Conservation (phyloP, 768 basidiomycete genomes). For the Rhizopogon sp. region DNA sequence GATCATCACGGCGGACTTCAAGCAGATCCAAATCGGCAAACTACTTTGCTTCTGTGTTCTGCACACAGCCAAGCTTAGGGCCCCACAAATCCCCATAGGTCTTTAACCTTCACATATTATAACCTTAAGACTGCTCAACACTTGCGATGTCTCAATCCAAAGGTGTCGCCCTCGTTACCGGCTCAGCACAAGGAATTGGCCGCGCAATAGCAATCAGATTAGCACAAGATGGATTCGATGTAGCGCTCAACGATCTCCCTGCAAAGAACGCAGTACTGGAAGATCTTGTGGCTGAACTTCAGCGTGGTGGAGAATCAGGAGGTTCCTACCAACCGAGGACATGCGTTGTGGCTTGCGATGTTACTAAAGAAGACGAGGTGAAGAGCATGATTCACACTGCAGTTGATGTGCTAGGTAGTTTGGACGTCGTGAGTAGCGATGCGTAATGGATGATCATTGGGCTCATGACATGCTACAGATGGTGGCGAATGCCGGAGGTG, state of each 20-base stretch:
- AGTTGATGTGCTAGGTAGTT: slow-evolving; percentile 30
- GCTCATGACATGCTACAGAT: slow-evolving; percentile 8
- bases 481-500: slow-evolving; percentile 22
- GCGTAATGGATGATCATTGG: background rate
- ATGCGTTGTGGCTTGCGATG: slow-evolving; percentile 30
- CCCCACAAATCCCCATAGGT: background rate
- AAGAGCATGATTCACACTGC: slow-evolving; percentile 30
- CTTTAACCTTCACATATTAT: background rate
- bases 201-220: slow-evolving; percentile 28
- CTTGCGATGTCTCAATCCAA: slow-evolving; percentile 15
- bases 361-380: slow-evolving; percentile 38
- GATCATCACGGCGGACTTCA: no score
- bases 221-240: slow-evolving; percentile 28
- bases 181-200: slow-evolving; percentile 25
- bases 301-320: slow-evolving; percentile 16
- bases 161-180: slow-evolving; percentile 32
- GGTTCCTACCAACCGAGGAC: slow-evolving; percentile 7
- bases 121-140: background rate
- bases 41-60: no score
- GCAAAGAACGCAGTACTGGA: slow-evolving; percentile 23
- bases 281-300: slow-evolving; percentile 23
- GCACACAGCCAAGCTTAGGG: no score
- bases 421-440: slow-evolving; percentile 40
- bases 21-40: no score
- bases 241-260: slow-evolving; percentile 27